phyloP scores from a whole-genome alignment of 2,329 filamentous ascomycete species.

The Ceratocystis albifundus region DNA sequence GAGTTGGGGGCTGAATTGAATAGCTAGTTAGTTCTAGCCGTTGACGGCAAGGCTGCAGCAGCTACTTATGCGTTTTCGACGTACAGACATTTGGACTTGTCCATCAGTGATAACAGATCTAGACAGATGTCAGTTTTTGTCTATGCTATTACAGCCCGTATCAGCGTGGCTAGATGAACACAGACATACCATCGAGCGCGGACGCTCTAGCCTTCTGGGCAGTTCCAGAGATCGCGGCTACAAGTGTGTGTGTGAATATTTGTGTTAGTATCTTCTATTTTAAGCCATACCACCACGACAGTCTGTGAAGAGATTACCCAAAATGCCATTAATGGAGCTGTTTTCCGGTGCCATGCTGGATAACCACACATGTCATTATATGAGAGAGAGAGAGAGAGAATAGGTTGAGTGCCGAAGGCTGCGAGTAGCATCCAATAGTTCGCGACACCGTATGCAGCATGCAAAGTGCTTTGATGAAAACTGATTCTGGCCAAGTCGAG shows the following conservation, averaged over 20 bases:
- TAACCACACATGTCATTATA: background rate
- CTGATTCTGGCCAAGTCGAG: background rate
- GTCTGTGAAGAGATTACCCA: constrained; percentile 28
- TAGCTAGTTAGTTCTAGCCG: background rate
- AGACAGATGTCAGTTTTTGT: background rate
- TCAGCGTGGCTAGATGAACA: background rate
- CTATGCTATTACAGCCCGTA: background rate
- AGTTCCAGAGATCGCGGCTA: constrained; percentile 18
- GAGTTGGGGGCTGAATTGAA: constrained; percentile 33
- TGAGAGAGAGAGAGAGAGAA: too few relatives aligned
- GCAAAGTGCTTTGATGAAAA: background rate
- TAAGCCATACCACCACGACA: constrained; percentile 27
- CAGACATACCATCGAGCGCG: constrained; percentile 33
- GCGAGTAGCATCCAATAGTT: background rate
- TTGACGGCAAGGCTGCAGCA: background rate
- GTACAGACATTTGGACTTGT: constrained; percentile 32
- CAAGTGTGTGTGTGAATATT: background rate
- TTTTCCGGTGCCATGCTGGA: constrained; percentile 29
- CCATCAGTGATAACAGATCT: constrained; percentile 34
- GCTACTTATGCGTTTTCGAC: constrained; percentile 17
- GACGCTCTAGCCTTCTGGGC: constrained; percentile 32
- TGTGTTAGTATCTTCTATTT: constrained; percentile 28
- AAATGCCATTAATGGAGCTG: constrained; percentile 30
- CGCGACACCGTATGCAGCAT: background rate
- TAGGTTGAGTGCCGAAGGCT: background rate